Evolutionary conservation across 495 filamentous ascomycete species (phyloP), one percentile per base, ranked within the genome.

Genomic region (Mycothermus thermophilus): DNA sequence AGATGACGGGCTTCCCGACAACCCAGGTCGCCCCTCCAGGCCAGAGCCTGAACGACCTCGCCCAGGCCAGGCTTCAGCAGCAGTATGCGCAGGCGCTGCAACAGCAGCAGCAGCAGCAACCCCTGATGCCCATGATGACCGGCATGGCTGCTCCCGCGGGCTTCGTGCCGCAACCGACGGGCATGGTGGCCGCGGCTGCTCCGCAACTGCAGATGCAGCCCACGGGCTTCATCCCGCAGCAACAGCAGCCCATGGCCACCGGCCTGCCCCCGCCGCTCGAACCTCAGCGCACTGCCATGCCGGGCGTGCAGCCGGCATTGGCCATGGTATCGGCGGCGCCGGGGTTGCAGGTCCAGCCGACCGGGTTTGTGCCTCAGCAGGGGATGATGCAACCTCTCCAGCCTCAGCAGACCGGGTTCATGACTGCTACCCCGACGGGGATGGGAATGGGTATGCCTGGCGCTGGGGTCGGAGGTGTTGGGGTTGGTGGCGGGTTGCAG

Each of bases 1-100:
- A 93, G 52, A 66, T 86, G 50, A 96, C 90, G 0, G 90, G 90
- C 7, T 63, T 74, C 60, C 63, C 37, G 55, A 48, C 64, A 13
- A 6, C 31, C 0, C 71, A 67, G 31, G 53, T 83, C 27, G 77
- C 78, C 14, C 72, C 79, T 15, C 75, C 74, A 1, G 82, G 84
- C 27, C 83, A 88, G 52, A 86, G 77, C 43, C 47, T 86, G 38
- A 66, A 73, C 42, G 81, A 87, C 5, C 48, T 86, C 16, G 74
- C 63, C 48, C 78, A 80, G 52, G 70, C 75, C 37, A 72, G 77
- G 21, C 57, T 83, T 44, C 70, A 75, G 46, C 69, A 75, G 42
- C 65, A 70, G 27, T 66, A 61, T 24, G 40, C 48, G 13, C 46
- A 50, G 19, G 45, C 51, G 22, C 38, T 57, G 35, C 55, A 57